Evolutionary conservation across 2,329 filamentous ascomycete genomes (phyloP).

Genomic region (Alternaria angustiovoidea): DNA sequence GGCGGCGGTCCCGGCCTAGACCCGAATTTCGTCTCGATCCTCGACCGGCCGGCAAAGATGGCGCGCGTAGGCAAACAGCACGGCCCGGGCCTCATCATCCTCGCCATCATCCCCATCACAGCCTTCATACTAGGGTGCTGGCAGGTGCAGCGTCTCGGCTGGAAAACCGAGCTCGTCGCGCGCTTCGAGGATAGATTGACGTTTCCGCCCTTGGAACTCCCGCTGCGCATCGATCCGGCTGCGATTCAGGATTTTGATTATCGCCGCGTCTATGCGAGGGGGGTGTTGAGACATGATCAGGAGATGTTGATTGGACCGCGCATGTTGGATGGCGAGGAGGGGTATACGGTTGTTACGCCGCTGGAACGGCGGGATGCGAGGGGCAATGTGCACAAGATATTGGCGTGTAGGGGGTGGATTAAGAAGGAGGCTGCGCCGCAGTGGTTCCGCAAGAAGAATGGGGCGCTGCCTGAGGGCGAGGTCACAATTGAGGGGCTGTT

Average conservation of each 20-base stretch:
- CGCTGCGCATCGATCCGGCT: slow-evolving; percentile 80
- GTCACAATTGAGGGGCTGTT: slow-evolving; percentile 85
- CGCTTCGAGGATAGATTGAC: slow-evolving; percentile 92
- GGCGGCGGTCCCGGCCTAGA: slow-evolving; percentile 65
- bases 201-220: slow-evolving; percentile 83
- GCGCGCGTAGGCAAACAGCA: slow-evolving; percentile 79
- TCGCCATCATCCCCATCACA: slow-evolving; percentile 88
- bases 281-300: slow-evolving; percentile 81
- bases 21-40: slow-evolving; percentile 81
- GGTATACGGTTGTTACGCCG: slow-evolving; percentile 90
- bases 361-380: slow-evolving; percentile 72
- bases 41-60: slow-evolving; percentile 84
- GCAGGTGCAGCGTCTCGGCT: slow-evolving; percentile 91
- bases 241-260: slow-evolving; percentile 92
- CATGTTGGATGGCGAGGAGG: slow-evolving; percentile 86
- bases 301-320: slow-evolving; percentile 97
- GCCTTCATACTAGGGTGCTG: slow-evolving; percentile 91
- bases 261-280: slow-evolving; percentile 78
- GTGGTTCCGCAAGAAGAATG: slow-evolving; percentile 61
- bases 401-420: slow-evolving; percentile 95
- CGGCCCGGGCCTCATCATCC: slow-evolving; percentile 79
- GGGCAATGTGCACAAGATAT: slow-evolving; percentile 65
- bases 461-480: slow-evolving; percentile 72
- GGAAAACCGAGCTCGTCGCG: slow-evolving; percentile 93
- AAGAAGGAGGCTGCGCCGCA: slow-evolving; percentile 75